Conservation (phyloP, 2,329 filamentous ascomycete genomes). For the Cordyceps fumosorosea region DNA sequence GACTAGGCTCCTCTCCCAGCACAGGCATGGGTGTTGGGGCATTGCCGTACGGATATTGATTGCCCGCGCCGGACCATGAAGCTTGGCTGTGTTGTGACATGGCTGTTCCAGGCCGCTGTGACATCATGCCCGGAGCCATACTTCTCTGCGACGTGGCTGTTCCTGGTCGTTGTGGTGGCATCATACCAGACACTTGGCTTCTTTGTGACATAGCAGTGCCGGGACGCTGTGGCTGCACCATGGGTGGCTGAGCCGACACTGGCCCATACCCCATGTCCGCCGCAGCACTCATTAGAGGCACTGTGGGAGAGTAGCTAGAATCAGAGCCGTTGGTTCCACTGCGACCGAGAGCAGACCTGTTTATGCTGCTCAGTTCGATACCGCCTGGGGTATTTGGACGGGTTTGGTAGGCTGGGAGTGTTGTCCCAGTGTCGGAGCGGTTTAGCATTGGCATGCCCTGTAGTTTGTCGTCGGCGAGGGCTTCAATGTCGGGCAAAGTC, state of each 20-base stretch:
- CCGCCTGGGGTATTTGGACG: conserved; percentile 48
- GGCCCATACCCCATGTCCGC: conserved; percentile 52
- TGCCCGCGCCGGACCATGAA: conserved; percentile 15
- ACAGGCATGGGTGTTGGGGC: background rate
- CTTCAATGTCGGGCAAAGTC: conserved; percentile 54
- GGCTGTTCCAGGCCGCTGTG: conserved; percentile 28
- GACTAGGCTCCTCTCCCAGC: background rate
- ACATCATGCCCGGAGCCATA: conserved; percentile 11
- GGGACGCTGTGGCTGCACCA: conserved; percentile 23
- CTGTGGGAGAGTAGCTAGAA: conserved; percentile 59
- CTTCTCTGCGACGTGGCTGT: conserved; percentile 32
- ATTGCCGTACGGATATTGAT: background rate
- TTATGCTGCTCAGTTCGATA: conserved; percentile 46
- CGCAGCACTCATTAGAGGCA: conserved; percentile 54
- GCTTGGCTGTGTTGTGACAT: conserved; percentile 29
- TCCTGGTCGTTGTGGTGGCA: conserved; percentile 24
- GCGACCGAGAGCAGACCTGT: conserved; percentile 41
- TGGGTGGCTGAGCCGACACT: conserved; percentile 30
- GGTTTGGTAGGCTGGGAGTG: conserved; percentile 57
- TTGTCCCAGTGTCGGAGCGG: conserved; percentile 54
- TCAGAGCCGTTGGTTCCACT: conserved; percentile 52
- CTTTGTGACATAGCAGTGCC: conserved; percentile 32
- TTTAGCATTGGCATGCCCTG: conserved; percentile 52
- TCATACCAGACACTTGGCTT: conserved; percentile 14
- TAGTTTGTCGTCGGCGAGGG: conserved; percentile 39